These are phyloP conservation scores for Fusarium torulosum DNA, from an alignment of 2,329 filamentous ascomycete species.

Conservation along the genomic window DNA sequence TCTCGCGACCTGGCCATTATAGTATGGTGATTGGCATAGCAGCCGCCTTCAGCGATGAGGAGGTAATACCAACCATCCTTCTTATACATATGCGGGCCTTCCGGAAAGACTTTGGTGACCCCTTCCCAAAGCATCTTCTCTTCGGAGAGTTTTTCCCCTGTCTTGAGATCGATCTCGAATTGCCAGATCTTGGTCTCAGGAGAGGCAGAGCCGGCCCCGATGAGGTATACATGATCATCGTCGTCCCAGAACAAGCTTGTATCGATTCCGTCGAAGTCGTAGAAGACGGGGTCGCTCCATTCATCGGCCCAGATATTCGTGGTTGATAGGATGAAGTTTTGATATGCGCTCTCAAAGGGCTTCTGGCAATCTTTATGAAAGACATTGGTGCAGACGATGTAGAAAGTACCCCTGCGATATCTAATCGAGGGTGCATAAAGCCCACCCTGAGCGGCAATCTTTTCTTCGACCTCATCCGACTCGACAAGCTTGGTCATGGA, in stretches of 20 bases:
- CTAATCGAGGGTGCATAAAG: constrained; percentile 47
- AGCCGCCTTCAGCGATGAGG: constrained; percentile 59
- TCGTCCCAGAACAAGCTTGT: constrained; percentile 59
- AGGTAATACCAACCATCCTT: constrained; percentile 59
- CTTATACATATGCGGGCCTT: constrained; percentile 58
- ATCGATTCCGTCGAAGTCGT: constrained; percentile 58
- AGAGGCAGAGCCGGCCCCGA: constrained; percentile 26
- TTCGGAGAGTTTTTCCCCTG: constrained; percentile 40
- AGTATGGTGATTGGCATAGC: constrained; percentile 48
- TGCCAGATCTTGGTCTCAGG: constrained; percentile 44
- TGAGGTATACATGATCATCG: constrained; percentile 51
- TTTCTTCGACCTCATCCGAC: constrained; percentile 1
- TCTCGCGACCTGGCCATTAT: constrained; percentile 37
- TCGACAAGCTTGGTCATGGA: not conserved
- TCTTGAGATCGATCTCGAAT: constrained; percentile 41
- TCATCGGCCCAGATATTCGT: constrained; percentile 42
- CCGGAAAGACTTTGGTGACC: constrained; percentile 40
- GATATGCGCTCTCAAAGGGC: constrained; percentile 2
- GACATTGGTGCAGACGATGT: constrained; percentile 48
- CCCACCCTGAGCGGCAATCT: constrained; percentile 23
- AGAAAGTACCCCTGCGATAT: constrained; percentile 42
- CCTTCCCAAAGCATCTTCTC: constrained; percentile 33
- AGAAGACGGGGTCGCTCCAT: constrained; percentile 52
- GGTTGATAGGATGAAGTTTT: constrained; percentile 45
- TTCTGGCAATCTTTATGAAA: not conserved